Percentiles rank a stretch among this genome's conserved stretches.
Evolutionary conservation across 2,329 filamentous ascomycete species (phyloP).

Genomic region (Alternaria sp.): DNA sequence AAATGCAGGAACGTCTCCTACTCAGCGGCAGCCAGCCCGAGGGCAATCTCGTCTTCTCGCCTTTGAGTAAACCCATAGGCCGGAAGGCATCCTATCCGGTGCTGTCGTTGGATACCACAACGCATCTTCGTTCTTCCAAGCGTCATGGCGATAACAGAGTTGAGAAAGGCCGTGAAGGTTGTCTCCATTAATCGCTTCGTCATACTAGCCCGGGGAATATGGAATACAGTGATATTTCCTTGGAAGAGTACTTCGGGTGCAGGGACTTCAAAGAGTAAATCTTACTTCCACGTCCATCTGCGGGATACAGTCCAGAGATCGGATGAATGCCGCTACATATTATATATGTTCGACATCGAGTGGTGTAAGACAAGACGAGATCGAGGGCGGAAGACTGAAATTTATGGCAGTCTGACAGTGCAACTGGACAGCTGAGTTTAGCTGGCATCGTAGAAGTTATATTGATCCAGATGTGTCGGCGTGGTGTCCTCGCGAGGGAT

Average conservation of each 20-base stretch:
- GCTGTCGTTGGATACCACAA: background rate
- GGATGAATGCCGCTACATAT: background rate
- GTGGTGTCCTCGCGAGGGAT: conserved; percentile 29
- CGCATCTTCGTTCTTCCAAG: background rate
- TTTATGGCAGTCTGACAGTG: background rate
- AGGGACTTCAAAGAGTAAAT: background rate
- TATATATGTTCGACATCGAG: background rate
- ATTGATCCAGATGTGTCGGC: conserved; percentile 32
- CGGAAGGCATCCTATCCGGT: background rate
- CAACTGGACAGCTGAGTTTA: conserved; percentile 3
- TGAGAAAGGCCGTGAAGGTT: background rate
- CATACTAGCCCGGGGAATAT: background rate
- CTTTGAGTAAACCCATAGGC: background rate
- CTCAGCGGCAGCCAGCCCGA: background rate
- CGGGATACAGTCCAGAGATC: background rate
- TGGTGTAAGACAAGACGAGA: background rate
- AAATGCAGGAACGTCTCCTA: background rate
- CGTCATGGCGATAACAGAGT: background rate
- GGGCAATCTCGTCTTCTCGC: background rate
- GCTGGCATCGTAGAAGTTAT: conserved; percentile 33
- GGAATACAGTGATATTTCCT: background rate
- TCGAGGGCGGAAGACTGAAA: background rate
- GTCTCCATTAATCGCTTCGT: background rate
- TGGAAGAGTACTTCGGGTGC: background rate
- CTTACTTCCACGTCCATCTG: background rate